Percentiles rank a stretch among this genome's conserved stretches.
phyloP scores from a whole-genome alignment of 2,329 filamentous ascomycete genomes.

The Sporothrix globosa region DNA sequence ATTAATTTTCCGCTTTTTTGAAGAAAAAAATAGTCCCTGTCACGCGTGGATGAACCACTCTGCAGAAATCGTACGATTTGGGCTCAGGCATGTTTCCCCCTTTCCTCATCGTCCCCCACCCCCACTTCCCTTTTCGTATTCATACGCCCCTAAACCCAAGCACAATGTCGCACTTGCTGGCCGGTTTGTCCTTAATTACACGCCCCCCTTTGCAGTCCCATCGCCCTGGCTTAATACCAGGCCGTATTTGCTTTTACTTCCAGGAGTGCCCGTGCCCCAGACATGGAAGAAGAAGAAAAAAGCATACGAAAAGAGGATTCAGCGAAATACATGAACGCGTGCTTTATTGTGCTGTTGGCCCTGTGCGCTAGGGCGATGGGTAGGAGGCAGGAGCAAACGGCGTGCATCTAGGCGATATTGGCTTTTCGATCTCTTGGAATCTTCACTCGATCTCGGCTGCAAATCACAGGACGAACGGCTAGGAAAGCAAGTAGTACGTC shows the following conservation, averaged over 20 bases:
- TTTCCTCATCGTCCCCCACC: conserved; percentile 21
- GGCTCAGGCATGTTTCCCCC: conserved; percentile 30
- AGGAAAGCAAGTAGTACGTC: neutral
- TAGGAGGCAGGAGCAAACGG: neutral
- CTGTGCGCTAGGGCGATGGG: too few relatives aligned
- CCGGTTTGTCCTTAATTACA: neutral
- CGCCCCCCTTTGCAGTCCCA: neutral
- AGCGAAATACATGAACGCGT: too few relatives aligned
- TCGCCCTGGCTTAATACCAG: conserved; percentile 2
- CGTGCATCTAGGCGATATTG: neutral
- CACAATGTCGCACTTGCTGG: neutral
- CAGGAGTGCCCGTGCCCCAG: neutral
- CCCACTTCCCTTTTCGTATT: conserved; percentile 9
- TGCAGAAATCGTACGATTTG: conserved; percentile 37
- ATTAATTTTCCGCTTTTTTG: neutral
- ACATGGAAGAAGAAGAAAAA: neutral
- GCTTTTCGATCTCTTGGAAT: neutral
- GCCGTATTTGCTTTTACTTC: conserved; percentile 13
- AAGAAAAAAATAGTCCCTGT: neutral
- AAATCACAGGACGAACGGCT: neutral
- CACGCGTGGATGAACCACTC: conserved; percentile 24
- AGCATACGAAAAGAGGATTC: neutral
- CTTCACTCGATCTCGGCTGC: conserved; percentile 12
- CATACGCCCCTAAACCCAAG: conserved; percentile 18
- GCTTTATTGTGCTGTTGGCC: too few relatives aligned